phyloP scores from a whole-genome alignment of 202 grass and related monocot genomes.

The Cymbopogon flexuosus region DNA sequence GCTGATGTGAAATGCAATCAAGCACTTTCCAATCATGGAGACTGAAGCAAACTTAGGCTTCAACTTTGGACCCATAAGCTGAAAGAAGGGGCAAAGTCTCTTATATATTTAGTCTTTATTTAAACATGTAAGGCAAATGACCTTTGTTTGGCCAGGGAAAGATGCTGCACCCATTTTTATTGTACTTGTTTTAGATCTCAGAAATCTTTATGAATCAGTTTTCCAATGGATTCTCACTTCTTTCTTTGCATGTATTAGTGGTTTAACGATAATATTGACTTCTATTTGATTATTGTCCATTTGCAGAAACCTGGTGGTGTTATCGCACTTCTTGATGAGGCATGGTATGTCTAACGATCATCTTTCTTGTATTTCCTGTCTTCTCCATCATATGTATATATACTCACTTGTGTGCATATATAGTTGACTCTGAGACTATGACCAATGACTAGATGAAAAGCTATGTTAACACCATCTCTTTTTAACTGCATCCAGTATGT shows the following conservation, averaged over 20 bases:
- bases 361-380: conserved; percentile 24
- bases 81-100: no score
- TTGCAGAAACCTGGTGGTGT: conserved; percentile 87
- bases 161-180: conserved; percentile 1
- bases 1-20: background rate
- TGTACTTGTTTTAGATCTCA: conserved; percentile 12
- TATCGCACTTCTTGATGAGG: conserved; percentile 86
- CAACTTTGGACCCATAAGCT: no score
- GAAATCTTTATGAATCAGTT: conserved; percentile 9
- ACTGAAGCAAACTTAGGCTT: no score
- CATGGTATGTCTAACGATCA: conserved; percentile 55
- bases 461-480: conserved; percentile 26
- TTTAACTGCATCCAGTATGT: conserved; percentile 60
- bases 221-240: background rate
- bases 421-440: background rate
- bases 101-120: no score
- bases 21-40: background rate
- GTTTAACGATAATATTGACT: background rate
- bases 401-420: background rate
- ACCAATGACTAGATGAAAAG: conserved; percentile 2
- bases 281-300: conserved; percentile 25
- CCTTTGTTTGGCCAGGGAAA: conserved; percentile 13
- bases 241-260: conserved; percentile 25
- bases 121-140: background rate
- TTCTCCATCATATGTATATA: conserved; percentile 23